Percentiles rank a stretch among this genome's conserved stretches.
These are phyloP conservation scores for Coniochaeta ligniaria DNA, from an alignment of 2,329 filamentous ascomycete genomes.

Conservation along the genomic window DNA sequence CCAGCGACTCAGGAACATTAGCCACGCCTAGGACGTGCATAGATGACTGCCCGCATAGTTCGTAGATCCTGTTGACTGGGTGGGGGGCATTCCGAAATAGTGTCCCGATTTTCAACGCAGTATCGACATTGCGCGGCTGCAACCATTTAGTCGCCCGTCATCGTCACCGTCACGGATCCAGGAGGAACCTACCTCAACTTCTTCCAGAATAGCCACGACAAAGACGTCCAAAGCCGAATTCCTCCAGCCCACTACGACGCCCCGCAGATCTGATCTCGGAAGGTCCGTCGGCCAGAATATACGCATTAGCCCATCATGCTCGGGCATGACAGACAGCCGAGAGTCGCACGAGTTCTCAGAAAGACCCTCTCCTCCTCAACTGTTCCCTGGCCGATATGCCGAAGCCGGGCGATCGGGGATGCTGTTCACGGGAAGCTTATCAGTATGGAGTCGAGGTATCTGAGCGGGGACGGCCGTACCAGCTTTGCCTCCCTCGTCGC, in stretches of 20 bases:
- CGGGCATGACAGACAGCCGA: slow-evolving; percentile 49
- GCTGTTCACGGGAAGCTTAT: slow-evolving; percentile 41
- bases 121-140: slow-evolving; percentile 73
- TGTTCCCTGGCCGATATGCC: slow-evolving; percentile 95
- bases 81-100: slow-evolving; percentile 79
- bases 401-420: slow-evolving; percentile 69
- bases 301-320: slow-evolving; percentile 86
- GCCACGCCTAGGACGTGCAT: slow-evolving; percentile 82
- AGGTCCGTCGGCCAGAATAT: slow-evolving; percentile 97
- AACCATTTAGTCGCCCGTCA: too few relatives aligned
- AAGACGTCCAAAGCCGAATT: slow-evolving; percentile 89
- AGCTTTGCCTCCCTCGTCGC: slow-evolving; percentile 72
- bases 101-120: slow-evolving; percentile 75
- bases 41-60: slow-evolving; percentile 72
- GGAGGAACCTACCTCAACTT: slow-evolving; percentile 68
- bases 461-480: slow-evolving; percentile 45
- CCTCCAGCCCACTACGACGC: slow-evolving; percentile 90
- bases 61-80: slow-evolving; percentile 71
- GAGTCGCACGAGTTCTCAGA: slow-evolving; percentile 46
- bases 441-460: slow-evolving; percentile 11
- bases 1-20: slow-evolving; percentile 51
- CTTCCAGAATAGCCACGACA: slow-evolving; percentile 81
- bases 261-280: slow-evolving; percentile 61
- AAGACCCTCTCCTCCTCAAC: slow-evolving; percentile 86
- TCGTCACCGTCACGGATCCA: not conserved